Percentiles rank a stretch among this genome's conserved stretches.
Conservation (phyloP, 495 filamentous ascomycete genomes). For the Penicillium egyptiacum region DNA sequence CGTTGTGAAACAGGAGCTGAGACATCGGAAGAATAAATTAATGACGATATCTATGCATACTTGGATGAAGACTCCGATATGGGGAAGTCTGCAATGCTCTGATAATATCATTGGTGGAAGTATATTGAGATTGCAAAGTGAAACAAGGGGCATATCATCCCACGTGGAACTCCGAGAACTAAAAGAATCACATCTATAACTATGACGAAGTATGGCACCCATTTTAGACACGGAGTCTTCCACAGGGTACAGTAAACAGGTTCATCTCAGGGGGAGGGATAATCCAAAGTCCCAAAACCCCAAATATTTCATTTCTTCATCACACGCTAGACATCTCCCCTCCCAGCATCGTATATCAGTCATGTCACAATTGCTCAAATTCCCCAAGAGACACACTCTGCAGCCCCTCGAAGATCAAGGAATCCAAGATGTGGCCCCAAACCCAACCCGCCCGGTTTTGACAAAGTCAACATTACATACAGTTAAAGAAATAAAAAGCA, state of each 20-base stretch:
- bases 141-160: not conserved
- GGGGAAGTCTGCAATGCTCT: not conserved
- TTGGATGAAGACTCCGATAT: not conserved
- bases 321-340: slow-evolving; percentile 3
- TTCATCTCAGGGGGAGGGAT: not conserved
- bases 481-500: slow-evolving; percentile 21
- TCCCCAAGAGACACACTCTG: slow-evolving; percentile 1
- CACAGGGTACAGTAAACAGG: not conserved
- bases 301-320: slow-evolving; percentile 20
- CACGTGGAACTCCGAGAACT: not conserved
- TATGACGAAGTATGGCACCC: not conserved
- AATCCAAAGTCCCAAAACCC: not conserved
- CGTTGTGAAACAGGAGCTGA: not conserved
- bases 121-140: slow-evolving; percentile 16
- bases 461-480: slow-evolving; percentile 31
- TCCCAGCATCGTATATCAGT: slow-evolving; percentile 3
- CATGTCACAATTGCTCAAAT: slow-evolving; percentile 6
- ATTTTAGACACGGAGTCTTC: not conserved
- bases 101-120: slow-evolving; percentile 23
- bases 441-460: slow-evolving; percentile 11
- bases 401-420: not conserved
- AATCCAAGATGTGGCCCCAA: slow-evolving; percentile 21
- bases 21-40: not conserved
- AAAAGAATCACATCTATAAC: too few species aligned
- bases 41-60: not conserved